These are phyloP conservation scores for Alternaria panax DNA, from an alignment of 2,329 filamentous ascomycete genomes.

Conservation along the genomic window DNA sequence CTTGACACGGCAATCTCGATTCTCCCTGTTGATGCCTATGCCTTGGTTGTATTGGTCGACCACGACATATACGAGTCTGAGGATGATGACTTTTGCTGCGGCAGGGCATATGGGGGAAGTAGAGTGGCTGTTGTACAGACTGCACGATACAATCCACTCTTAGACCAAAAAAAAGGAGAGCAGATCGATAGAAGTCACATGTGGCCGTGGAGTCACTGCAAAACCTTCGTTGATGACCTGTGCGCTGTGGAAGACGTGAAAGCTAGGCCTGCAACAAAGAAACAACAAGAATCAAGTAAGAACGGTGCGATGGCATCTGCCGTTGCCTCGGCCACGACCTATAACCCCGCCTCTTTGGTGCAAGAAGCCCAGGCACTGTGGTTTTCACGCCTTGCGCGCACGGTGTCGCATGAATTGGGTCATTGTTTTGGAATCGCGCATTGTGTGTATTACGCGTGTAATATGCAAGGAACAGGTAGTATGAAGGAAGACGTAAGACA, in stretches of 20 bases:
- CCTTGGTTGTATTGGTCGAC: conserved; percentile 63
- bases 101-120: conserved; percentile 70
- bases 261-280: conserved; percentile 15
- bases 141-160: conserved; percentile 66
- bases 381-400: conserved; percentile 62
- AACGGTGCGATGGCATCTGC: conserved; percentile 23
- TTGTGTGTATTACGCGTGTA: conserved; percentile 70
- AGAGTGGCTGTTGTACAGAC: conserved; percentile 68
- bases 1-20: conserved; percentile 64
- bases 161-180: conserved; percentile 53
- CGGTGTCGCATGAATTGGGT: conserved; percentile 69
- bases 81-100: conserved; percentile 72
- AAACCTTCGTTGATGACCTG: conserved; percentile 55
- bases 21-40: conserved; percentile 66
- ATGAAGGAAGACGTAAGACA: conserved; percentile 67
- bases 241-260: conserved; percentile 44
- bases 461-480: conserved; percentile 67
- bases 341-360: conserved; percentile 12
- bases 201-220: conserved; percentile 72
- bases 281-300: conserved; percentile 19
- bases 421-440: conserved; percentile 73
- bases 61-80: conserved; percentile 72
- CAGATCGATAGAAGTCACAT: conserved; percentile 61
- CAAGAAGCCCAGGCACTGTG: conserved; percentile 57
- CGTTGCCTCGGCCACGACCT: conserved; percentile 17